Evolutionary conservation across 306 rosid genomes (phyloP).

Genomic region (Glycine latifolia): DNA sequence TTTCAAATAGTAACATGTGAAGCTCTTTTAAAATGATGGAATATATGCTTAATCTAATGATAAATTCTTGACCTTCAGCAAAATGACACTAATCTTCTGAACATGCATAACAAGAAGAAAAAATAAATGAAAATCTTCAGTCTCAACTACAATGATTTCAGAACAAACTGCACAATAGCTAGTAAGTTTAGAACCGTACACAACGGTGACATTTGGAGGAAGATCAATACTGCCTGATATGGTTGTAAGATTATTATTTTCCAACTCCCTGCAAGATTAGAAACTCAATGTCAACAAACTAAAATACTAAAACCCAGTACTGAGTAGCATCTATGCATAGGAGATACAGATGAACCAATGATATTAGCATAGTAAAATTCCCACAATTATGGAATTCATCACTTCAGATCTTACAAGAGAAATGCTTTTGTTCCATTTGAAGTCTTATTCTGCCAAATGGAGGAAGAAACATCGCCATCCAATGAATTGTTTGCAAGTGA

Average conservation of each 20-base stretch:
- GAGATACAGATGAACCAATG: constrained; percentile 1
- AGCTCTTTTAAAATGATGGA: constrained; percentile 6
- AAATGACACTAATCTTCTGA: constrained; percentile 14
- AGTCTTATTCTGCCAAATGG: constrained; percentile 70
- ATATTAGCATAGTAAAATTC: constrained; percentile 32
- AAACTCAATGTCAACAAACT: constrained; percentile 32
- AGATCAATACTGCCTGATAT: constrained; percentile 61
- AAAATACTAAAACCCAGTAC: not conserved
- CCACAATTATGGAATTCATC: constrained; percentile 28
- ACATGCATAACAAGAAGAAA: constrained; percentile 28
- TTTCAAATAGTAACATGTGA: constrained; percentile 8
- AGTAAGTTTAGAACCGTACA: constrained; percentile 63
- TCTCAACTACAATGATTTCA: constrained; percentile 24
- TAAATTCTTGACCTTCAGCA: constrained; percentile 17
- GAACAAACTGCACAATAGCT: constrained; percentile 27
- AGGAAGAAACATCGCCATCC: constrained; percentile 69
- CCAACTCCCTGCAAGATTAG: constrained; percentile 76
- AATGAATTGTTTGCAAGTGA: constrained; percentile 81
- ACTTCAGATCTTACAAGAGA: constrained; percentile 66
- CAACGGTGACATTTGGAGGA: constrained; percentile 76
- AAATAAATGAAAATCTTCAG: not conserved
- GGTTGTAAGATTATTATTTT: constrained; percentile 64
- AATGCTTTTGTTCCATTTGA: constrained; percentile 52
- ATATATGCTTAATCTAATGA: constrained; percentile 30
- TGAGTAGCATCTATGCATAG: constrained; percentile 10